phyloP scores from a whole-genome alignment of 495 filamentous ascomycete species.

The Aspergillus cavernicola region DNA sequence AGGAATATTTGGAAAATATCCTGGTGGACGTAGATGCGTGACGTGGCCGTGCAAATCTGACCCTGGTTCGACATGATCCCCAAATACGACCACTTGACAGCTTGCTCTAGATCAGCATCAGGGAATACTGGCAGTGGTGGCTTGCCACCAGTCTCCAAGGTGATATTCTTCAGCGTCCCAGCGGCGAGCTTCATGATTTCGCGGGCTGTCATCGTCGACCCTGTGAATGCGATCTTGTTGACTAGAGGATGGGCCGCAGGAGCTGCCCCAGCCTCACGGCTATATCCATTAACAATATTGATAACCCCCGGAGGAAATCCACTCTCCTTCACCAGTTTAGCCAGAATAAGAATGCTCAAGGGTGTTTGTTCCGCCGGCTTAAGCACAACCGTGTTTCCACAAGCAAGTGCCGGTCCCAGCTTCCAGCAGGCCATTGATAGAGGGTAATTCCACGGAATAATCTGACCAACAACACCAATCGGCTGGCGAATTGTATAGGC shows the following conservation, averaged over 20 bases:
- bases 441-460: slow-evolving; percentile 93
- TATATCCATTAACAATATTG: slow-evolving; percentile 84
- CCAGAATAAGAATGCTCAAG: slow-evolving; percentile 75
- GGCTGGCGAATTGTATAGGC: slow-evolving; percentile 88
- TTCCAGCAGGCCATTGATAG: slow-evolving; percentile 91
- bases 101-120: slow-evolving; percentile 82
- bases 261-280: slow-evolving; percentile 71
- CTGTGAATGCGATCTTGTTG: slow-evolving; percentile 92
- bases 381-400: slow-evolving; percentile 82
- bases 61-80: slow-evolving; percentile 78
- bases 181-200: slow-evolving; percentile 89
- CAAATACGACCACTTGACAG: slow-evolving; percentile 78
- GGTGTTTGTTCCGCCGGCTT: slow-evolving; percentile 93
- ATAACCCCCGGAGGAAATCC: slow-evolving; percentile 93
- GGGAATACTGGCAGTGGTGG: slow-evolving; percentile 80
- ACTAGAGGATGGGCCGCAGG: slow-evolving; percentile 70
- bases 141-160: slow-evolving; percentile 89
- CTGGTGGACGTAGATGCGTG: slow-evolving; percentile 80
- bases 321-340: slow-evolving; percentile 72
- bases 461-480: slow-evolving; percentile 84
- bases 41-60: slow-evolving; percentile 89
- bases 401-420: slow-evolving; percentile 79
- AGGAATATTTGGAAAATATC: slow-evolving; percentile 72
- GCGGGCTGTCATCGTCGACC: slow-evolving; percentile 73
- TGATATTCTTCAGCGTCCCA: slow-evolving; percentile 85